Percentiles rank a stretch among this genome's conserved stretches.
Evolutionary conservation across 768 basidiomycete species (phyloP).

Genomic region (Pleurotus cornucopiae): DNA sequence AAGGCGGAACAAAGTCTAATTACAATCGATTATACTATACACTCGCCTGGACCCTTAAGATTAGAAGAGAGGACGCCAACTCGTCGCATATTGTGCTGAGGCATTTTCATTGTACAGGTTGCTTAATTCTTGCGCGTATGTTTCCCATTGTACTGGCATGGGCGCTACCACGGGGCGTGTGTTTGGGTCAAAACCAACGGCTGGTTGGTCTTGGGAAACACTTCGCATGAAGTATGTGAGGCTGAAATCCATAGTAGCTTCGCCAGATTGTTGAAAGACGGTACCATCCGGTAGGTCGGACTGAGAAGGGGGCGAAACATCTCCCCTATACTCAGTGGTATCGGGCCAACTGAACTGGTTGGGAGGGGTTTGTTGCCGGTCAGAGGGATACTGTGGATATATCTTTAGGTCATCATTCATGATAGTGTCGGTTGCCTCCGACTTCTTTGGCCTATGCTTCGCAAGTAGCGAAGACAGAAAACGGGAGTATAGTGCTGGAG

Average conservation of each 20-base stretch:
- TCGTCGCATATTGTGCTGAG: neutral
- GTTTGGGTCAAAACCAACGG: neutral
- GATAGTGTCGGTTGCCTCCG: constrained; percentile 5
- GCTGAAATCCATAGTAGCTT: constrained; percentile 44
- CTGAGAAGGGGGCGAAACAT: constrained; percentile 9
- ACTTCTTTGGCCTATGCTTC: constrained; percentile 22
- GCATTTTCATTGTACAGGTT: neutral
- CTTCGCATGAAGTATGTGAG: constrained; percentile 40
- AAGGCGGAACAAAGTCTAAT: no score
- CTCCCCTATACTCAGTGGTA: constrained; percentile 17
- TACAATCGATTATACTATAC: no score
- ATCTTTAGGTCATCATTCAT: constrained; percentile 14
- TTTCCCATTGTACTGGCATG: neutral
- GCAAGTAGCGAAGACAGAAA: constrained; percentile 47
- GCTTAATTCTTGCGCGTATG: neutral
- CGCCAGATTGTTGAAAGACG: constrained; percentile 18
- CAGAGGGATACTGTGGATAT: constrained; percentile 18
- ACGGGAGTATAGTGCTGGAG: constrained; percentile 53
- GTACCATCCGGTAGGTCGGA: constrained; percentile 12
- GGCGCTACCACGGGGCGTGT: neutral
- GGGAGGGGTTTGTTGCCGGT: constrained; percentile 23
- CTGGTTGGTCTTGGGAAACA: constrained; percentile 22
- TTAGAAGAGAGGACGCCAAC: neutral
- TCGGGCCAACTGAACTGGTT: constrained; percentile 43
- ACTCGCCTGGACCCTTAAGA: neutral